Conservation (phyloP, 805 yeast species). For the Komagataella populi region DNA sequence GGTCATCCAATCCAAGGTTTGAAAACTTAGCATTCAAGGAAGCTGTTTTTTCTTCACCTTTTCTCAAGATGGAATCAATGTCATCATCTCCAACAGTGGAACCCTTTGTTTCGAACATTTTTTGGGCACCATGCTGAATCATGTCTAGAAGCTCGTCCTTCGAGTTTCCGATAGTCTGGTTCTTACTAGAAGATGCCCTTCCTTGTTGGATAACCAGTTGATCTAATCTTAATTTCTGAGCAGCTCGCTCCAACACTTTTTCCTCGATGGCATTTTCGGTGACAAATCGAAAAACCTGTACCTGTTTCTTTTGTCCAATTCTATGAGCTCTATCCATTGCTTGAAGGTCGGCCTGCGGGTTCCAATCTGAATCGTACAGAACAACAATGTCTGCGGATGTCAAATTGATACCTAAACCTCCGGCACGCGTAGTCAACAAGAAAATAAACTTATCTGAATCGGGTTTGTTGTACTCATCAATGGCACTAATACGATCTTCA, state of each 20-base stretch:
- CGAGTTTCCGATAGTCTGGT: conserved; percentile 24
- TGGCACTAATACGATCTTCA: conserved; percentile 58
- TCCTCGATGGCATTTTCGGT: conserved; percentile 96
- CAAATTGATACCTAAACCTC: conserved; percentile 79
- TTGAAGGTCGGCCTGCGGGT: conserved; percentile 80
- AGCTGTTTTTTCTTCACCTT: conserved; percentile 51
- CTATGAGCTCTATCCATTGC: conserved; percentile 88
- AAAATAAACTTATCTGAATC: conserved; percentile 66
- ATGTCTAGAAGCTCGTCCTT: conserved; percentile 66
- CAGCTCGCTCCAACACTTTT: conserved; percentile 90
- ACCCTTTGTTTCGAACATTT: conserved; percentile 29
- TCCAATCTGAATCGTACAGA: conserved; percentile 75
- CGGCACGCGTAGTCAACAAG: conserved; percentile 72
- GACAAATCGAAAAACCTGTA: conserved; percentile 80
- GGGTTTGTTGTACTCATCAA: conserved; percentile 81
- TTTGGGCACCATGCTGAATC: conserved; percentile 78
- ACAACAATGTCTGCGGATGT: conserved; percentile 74
- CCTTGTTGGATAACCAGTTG: conserved; percentile 96
- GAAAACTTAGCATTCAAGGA: conserved; percentile 51
- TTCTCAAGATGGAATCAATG: conserved; percentile 44
- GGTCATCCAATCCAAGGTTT: conserved; percentile 59
- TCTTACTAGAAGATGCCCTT: conserved; percentile 18
- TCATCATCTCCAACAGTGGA: conserved; percentile 29
- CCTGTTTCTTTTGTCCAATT: conserved; percentile 88
- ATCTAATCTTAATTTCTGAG: conserved; percentile 83